Evolutionary conservation across 2,329 filamentous ascomycete genomes (phyloP).

Genomic region (Leptographium lundbergii): DNA sequence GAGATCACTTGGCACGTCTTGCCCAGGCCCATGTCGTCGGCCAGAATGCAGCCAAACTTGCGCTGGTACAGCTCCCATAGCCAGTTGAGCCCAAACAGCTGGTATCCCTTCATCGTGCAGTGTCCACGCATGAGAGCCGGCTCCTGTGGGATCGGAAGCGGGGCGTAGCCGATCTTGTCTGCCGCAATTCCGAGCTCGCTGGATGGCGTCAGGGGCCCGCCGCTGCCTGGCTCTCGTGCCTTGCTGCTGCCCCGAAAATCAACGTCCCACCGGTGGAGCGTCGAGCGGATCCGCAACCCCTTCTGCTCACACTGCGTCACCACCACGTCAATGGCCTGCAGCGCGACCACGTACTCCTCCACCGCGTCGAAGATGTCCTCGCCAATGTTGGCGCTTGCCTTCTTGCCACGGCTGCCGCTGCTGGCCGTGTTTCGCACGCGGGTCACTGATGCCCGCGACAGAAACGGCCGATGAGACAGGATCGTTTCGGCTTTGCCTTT

Average conservation of each 20-base stretch:
- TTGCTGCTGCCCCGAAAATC: constrained; percentile 29
- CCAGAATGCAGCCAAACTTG: constrained; percentile 75
- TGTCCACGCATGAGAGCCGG: constrained; percentile 66
- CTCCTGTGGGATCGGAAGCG: constrained; percentile 43
- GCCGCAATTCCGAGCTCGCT: constrained; percentile 16
- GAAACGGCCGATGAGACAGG: constrained; percentile 64
- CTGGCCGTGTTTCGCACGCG: constrained; percentile 42
- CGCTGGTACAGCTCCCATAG: constrained; percentile 71
- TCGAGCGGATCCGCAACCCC: constrained; percentile 41
- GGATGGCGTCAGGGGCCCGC: constrained; percentile 24
- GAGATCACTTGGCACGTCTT: constrained; percentile 97
- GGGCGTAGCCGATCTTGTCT: constrained; percentile 16
- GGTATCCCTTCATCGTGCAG: constrained; percentile 79
- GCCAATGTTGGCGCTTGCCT: constrained; percentile 35
- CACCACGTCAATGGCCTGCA: constrained; percentile 71
- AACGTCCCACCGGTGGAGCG: constrained; percentile 35
- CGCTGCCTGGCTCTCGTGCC: constrained; percentile 12
- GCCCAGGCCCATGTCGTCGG: constrained; percentile 93
- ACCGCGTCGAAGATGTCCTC: constrained; percentile 38
- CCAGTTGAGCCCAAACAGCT: constrained; percentile 92
- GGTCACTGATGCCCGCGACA: constrained; percentile 50
- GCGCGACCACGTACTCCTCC: constrained; percentile 65
- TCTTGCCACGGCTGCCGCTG: constrained; percentile 22
- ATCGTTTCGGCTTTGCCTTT: constrained; percentile 57
- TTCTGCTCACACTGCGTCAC: constrained; percentile 64